Conservation (phyloP, 2,329 filamentous ascomycete genomes). For the Gaeumannomyces sp. region DNA sequence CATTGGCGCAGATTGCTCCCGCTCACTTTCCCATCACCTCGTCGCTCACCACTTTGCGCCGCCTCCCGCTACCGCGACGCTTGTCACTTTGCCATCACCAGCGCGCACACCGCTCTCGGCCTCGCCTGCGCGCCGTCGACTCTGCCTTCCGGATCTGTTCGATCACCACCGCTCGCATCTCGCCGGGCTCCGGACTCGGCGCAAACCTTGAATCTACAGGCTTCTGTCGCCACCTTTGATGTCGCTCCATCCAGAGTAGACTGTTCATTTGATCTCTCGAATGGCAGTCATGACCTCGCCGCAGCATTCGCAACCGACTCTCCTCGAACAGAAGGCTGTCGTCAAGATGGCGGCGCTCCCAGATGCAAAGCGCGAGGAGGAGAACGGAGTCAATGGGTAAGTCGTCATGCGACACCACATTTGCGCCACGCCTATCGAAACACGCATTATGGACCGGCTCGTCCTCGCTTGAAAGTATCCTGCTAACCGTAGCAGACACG, state of each 20-base stretch:
- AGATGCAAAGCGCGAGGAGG: slow-evolving; percentile 20
- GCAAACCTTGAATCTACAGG: neutral
- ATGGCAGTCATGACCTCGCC: slow-evolving; percentile 50
- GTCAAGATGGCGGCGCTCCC: slow-evolving; percentile 44
- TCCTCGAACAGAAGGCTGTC: slow-evolving; percentile 43
- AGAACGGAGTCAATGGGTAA: slow-evolving; percentile 48
- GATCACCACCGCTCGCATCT: neutral
- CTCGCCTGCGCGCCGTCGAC: neutral
- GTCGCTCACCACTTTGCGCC: neutral
- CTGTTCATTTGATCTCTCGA: slow-evolving; percentile 24
- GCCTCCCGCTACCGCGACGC: neutral
- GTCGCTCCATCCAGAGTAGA: slow-evolving; percentile 24
- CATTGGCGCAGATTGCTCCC: neutral
- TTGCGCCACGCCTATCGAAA: neutral
- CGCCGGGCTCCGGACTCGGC: neutral
- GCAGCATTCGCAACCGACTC: slow-evolving; percentile 30
- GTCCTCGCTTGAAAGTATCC: neutral
- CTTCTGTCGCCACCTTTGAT: slow-evolving; percentile 26
- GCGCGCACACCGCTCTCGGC: neutral
- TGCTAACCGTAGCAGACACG: neutral
- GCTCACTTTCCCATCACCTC: neutral
- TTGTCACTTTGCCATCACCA: neutral
- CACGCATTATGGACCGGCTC: neutral
- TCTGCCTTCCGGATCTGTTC: neutral
- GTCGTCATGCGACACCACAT: slow-evolving; percentile 26